Percentiles rank a stretch among this genome's conserved stretches.
Conservation (phyloP, 2,329 filamentous ascomycete species). For the Pezicula radicicola region DNA sequence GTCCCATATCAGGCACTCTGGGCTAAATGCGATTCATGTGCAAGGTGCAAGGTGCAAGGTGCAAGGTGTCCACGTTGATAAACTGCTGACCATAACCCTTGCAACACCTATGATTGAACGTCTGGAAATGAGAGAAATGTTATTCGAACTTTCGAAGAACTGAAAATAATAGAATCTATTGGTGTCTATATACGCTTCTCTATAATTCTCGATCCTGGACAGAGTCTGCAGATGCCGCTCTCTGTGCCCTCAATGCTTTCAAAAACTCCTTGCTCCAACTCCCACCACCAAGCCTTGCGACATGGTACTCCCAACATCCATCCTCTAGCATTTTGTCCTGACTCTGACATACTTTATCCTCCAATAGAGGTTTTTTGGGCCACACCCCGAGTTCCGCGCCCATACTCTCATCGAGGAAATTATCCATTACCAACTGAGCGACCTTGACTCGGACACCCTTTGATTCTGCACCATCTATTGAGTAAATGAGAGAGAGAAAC, state of each 20-base stretch:
- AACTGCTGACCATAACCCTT: too few relatives aligned
- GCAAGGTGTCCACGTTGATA: too few relatives aligned
- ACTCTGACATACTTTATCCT: constrained; percentile 32
- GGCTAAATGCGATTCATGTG: too few relatives aligned
- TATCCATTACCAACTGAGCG: constrained; percentile 58
- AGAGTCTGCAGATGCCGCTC: constrained; percentile 7
- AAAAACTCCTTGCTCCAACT: constrained; percentile 24
- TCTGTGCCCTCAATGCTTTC: constrained; percentile 13
- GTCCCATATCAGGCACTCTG: too few relatives aligned
- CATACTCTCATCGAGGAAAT: constrained; percentile 64
- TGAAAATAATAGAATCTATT: too few relatives aligned
- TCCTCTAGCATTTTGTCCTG: constrained; percentile 37
- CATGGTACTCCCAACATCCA: constrained; percentile 58
- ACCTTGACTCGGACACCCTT: constrained; percentile 49
- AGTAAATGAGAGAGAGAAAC: constrained; percentile 50
- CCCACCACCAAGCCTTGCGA: constrained; percentile 25
- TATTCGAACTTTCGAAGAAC: too few relatives aligned
- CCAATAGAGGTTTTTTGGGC: constrained; percentile 39
- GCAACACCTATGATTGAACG: too few relatives aligned
- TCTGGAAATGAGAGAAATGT: too few relatives aligned
- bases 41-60: too few relatives aligned
- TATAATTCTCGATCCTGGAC: constrained; percentile 17
- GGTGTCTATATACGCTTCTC: not conserved
- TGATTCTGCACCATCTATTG: constrained; percentile 44
- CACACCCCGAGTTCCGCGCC: constrained; percentile 56